phyloP scores from a whole-genome alignment of 2,329 filamentous ascomycete genomes.

The Exophiala xenobiotica region DNA sequence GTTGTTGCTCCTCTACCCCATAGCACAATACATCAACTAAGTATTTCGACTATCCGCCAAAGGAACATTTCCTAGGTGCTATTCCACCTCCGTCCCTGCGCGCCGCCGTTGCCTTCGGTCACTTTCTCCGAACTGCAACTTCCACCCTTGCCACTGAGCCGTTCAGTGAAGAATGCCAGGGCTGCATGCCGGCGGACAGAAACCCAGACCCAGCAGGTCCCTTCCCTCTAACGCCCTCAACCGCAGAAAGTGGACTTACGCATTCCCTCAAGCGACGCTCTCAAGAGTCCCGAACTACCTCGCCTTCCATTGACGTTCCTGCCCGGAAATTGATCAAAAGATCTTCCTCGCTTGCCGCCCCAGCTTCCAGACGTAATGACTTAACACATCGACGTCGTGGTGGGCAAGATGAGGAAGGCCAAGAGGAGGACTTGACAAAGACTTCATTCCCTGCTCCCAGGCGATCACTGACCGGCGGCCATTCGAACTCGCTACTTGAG shows the following conservation, averaged over 20 bases:
- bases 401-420: slow-evolving; percentile 12
- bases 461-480: neutral
- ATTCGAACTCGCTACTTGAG: slow-evolving; percentile 14
- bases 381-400: slow-evolving; percentile 5
- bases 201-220: slow-evolving; percentile 3
- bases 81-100: too few relatives aligned
- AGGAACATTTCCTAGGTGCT: neutral
- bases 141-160: neutral
- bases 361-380: neutral
- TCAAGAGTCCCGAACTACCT: slow-evolving; percentile 3
- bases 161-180: neutral
- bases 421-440: slow-evolving; percentile 11
- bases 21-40: too few relatives aligned
- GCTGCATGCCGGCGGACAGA: slow-evolving; percentile 10
- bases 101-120: too few relatives aligned
- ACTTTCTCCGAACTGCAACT: neutral
- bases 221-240: neutral
- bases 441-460: neutral
- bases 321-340: slow-evolving; percentile 13
- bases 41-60: too few relatives aligned
- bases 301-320: slow-evolving; percentile 10
- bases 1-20: too few relatives aligned
- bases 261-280: slow-evolving; percentile 15
- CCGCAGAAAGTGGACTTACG: neutral
- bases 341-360: slow-evolving; percentile 1